phyloP scores from a whole-genome alignment of 2,329 filamentous ascomycete species.

The Pseudopithomyces maydicus region DNA sequence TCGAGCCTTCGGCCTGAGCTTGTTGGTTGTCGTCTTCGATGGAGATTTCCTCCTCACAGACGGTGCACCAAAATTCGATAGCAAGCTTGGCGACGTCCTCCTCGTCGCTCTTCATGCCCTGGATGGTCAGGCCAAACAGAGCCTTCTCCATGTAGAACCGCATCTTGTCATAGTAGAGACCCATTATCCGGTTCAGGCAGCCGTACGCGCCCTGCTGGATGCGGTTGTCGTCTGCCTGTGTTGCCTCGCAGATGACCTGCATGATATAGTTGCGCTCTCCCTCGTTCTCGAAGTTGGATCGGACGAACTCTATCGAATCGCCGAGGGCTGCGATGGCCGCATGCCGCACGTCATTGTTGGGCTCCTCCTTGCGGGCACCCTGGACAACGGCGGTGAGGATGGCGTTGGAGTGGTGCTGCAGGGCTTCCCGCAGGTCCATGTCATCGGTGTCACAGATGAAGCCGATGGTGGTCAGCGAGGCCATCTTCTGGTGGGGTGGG shows the following conservation, averaged over 20 bases:
- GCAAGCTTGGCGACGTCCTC: conserved; percentile 98
- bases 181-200: conserved; percentile 98
- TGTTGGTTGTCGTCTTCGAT: conserved; percentile 96
- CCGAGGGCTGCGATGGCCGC: conserved; percentile 93
- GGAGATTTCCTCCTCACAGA: conserved; percentile 96
- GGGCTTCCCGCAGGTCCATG: conserved; percentile 80
- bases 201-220: conserved; percentile 97
- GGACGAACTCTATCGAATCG: conserved; percentile 96
- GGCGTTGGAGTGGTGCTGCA: conserved; percentile 86
- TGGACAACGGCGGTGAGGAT: conserved; percentile 98
- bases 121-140: conserved; percentile 92
- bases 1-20: conserved; percentile 71
- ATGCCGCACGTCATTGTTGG: conserved; percentile 86
- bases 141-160: conserved; percentile 99
- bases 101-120: conserved; percentile 97
- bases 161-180: conserved; percentile 99
- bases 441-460: conserved; percentile 98
- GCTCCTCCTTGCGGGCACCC: conserved; percentile 94
- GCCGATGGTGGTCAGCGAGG: conserved; percentile 93
- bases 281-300: conserved; percentile 98
- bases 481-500: conserved; percentile 86
- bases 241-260: conserved; percentile 99
- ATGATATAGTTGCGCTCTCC: conserved; percentile 99
- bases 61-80: conserved; percentile 99
- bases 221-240: conserved; percentile 85